phyloP scores from a whole-genome alignment of 495 filamentous ascomycete species.

The Emericellopsis terricola region DNA sequence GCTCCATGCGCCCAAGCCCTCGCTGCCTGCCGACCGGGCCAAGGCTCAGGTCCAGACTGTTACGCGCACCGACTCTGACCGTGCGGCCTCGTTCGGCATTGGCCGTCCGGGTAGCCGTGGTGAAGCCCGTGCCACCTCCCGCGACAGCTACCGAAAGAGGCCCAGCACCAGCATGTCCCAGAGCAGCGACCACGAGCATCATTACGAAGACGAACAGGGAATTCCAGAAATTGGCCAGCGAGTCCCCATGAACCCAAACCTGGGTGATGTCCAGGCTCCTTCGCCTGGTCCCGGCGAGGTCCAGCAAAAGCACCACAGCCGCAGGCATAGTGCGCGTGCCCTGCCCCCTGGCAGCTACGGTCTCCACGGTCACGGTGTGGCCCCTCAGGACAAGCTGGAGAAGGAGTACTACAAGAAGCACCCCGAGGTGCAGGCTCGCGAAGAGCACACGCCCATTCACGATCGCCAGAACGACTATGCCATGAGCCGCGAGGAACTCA shows the following conservation, averaged over 20 bases:
- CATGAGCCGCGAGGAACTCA: conserved; percentile 79
- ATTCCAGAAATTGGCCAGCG: conserved; percentile 81
- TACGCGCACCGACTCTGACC: conserved; percentile 73
- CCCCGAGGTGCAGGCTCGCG: conserved; percentile 61
- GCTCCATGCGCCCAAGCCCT: conserved; percentile 81
- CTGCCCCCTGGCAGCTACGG: conserved; percentile 66
- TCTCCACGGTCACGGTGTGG: conserved; percentile 63
- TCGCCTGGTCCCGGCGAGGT: conserved; percentile 54
- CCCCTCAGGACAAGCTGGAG: conserved; percentile 56
- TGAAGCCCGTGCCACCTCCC: conserved; percentile 9
- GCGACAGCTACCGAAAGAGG: conserved; percentile 39
- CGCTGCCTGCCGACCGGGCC: conserved; percentile 56
- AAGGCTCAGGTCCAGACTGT: conserved; percentile 65
- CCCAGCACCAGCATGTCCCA: conserved; percentile 38
- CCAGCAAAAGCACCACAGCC: conserved; percentile 44
- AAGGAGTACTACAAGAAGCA: conserved; percentile 83
- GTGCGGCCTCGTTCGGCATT: conserved; percentile 67
- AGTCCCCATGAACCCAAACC: conserved; percentile 87
- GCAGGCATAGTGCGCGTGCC: conserved; percentile 29
- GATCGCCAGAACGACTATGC: conserved; percentile 64
- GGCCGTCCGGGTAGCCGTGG: conserved; percentile 39
- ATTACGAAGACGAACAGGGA: conserved; percentile 54
- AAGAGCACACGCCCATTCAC: conserved; percentile 28
- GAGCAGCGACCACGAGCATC: conserved; percentile 16
- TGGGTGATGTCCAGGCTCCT: conserved; percentile 92